Conservation (phyloP, 2,329 filamentous ascomycete genomes). For the Xylaria arbuscula region DNA sequence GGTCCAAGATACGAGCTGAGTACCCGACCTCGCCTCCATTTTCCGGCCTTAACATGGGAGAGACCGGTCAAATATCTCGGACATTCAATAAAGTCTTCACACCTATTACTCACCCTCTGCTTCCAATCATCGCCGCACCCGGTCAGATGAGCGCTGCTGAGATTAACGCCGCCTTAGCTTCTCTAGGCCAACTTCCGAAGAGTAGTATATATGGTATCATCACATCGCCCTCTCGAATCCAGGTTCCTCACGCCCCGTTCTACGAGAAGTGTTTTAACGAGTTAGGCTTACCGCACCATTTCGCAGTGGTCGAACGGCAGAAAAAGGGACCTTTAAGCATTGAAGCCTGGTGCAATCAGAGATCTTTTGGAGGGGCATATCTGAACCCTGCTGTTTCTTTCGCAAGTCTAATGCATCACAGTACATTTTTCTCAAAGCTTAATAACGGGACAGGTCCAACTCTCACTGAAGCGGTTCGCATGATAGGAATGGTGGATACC, state of each 20-base stretch:
- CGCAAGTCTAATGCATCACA: slow-evolving; percentile 68
- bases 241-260: slow-evolving; percentile 81
- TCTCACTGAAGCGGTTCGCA: slow-evolving; percentile 79
- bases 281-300: slow-evolving; percentile 85
- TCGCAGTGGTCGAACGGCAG: slow-evolving; percentile 78
- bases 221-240: slow-evolving; percentile 70
- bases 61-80: slow-evolving; percentile 84
- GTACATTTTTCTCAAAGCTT: slow-evolving; percentile 62
- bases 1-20: slow-evolving; percentile 76
- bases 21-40: slow-evolving; percentile 77
- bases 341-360: slow-evolving; percentile 77
- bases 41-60: slow-evolving; percentile 88
- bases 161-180: slow-evolving; percentile 82
- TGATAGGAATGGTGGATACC: slow-evolving; percentile 85
- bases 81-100: slow-evolving; percentile 88
- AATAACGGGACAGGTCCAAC: slow-evolving; percentile 64
- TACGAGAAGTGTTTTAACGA: slow-evolving; percentile 87
- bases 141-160: slow-evolving; percentile 87
- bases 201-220: slow-evolving; percentile 85
- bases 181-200: slow-evolving; percentile 83
- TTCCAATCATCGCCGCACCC: slow-evolving; percentile 85
- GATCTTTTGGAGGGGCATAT: slow-evolving; percentile 83
- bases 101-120: slow-evolving; percentile 84
- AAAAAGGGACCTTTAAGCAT: slow-evolving; percentile 72
- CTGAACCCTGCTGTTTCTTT: slow-evolving; percentile 77